Evolutionary conservation across 1,139 yeast species (phyloP), one percentile per base, ranked within the genome.

Genomic region (Sugiyamaella paludigena): DNA sequence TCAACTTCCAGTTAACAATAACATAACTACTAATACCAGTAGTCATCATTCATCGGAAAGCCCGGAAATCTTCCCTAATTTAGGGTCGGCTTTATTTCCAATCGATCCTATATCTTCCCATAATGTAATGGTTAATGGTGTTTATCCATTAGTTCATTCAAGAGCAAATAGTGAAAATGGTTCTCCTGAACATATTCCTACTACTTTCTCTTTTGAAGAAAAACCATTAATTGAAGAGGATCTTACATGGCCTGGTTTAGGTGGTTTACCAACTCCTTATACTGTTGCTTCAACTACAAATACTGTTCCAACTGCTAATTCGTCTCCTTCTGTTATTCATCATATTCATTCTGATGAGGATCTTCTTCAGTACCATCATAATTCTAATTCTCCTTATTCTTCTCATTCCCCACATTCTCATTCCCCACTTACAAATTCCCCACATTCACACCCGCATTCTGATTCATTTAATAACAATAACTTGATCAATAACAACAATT

Each of bases 71-170:
- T 43, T 9, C 36, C 42, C 47, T 19, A 19, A 19, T 19, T 19
- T 19, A 4, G 24, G 24, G 3, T 19, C 24, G 5, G 24, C 24
- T 27, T 13, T 43, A 7, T 43, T 43, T 16, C 42, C 41, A 8
- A 31, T 36, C 10, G 47, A 43, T 16, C 41, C 36, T 7, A 40
- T 45, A 27, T 29, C 26, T 26, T 36, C 45, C 12, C 41, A 49
- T 45, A 35, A 36, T 13, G 26, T 48, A 13, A 43, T 45, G 49
- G 43, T 49, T 38, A 54, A 55, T 43, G 62, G 62, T 8, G 37
- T 57, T 4, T 58, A 58, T 44, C 60, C 61, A 2, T 44, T 50
- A 28, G 58, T 54, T 1, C 62, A 58, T 47, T 58, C 61, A 13
- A 48, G 59, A 19, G 57, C 60, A 42, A 58, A 57, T 43, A 50